These are phyloP conservation scores for Fusarium xyrophilum DNA, from an alignment of 2,329 filamentous ascomycete genomes.

Conservation along the genomic window DNA sequence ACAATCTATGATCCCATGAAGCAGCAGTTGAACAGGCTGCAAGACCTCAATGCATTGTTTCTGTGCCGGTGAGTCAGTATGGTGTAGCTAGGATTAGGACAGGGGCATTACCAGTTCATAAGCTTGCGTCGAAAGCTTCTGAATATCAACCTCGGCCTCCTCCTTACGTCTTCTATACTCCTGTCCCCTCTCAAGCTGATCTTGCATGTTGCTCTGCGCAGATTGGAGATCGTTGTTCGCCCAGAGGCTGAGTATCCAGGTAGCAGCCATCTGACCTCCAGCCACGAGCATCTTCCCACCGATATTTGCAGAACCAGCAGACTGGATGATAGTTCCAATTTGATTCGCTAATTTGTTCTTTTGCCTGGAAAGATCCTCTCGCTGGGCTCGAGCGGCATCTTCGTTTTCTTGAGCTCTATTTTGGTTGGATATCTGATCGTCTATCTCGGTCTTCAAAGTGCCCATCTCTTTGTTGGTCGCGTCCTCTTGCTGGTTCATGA, in stretches of 20 bases:
- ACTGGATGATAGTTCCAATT: not conserved
- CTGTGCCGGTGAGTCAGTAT: not conserved
- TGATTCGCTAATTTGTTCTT: not conserved
- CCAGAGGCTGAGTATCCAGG: not conserved
- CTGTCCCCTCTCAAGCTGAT: not conserved
- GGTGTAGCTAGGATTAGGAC: rapidly evolving
- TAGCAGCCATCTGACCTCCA: not conserved
- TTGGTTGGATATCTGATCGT: not conserved
- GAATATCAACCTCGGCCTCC: not conserved
- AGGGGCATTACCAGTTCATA: not conserved
- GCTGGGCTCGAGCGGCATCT: not conserved
- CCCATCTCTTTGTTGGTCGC: not conserved
- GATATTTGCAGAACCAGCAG: not conserved
- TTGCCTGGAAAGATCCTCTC: not conserved
- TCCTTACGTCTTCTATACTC: not conserved
- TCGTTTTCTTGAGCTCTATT: not conserved
- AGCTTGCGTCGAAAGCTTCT: not conserved
- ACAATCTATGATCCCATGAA: not conserved
- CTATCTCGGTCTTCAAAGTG: not conserved
- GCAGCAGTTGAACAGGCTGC: not conserved
- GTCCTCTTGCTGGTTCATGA: not conserved
- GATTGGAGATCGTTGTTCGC: not conserved
- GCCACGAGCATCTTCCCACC: not conserved
- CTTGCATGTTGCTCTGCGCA: not conserved
- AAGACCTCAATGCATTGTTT: not conserved